phyloP scores from a whole-genome alignment of 495 filamentous ascomycete genomes.

The Aspergillus homomorphus region DNA sequence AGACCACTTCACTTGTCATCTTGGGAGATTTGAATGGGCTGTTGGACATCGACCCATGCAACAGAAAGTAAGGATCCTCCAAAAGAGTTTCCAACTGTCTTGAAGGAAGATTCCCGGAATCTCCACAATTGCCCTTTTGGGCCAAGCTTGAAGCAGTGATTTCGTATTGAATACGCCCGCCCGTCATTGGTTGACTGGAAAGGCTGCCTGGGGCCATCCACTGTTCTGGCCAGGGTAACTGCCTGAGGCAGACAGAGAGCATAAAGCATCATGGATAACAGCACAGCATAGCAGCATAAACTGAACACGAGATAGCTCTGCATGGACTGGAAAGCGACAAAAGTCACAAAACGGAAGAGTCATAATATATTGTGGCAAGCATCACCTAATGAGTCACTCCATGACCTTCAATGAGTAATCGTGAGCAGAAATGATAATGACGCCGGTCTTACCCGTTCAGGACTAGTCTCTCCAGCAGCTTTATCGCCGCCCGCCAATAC shows the following conservation, averaged over 20 bases:
- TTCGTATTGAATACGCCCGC: conserved; percentile 1
- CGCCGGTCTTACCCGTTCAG: neutral
- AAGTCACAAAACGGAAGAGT: too few species aligned
- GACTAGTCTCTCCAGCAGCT: conserved; percentile 2
- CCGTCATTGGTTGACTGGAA: neutral
- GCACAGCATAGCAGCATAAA: too few species aligned
- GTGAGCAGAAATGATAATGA: conserved; percentile 7
- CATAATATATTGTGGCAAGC: neutral
- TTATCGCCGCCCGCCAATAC: conserved; percentile 2
- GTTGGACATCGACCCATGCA: neutral
- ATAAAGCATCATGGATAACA: too few species aligned
- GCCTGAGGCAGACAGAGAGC: neutral
- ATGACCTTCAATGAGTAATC: neutral
- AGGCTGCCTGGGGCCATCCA: neutral
- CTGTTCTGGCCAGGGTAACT: neutral
- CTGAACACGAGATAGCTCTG: too few species aligned
- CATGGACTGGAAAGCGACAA: too few species aligned
- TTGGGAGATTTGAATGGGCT: too few species aligned
- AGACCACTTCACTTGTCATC: neutral
- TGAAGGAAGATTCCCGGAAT: neutral
- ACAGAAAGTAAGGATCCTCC: neutral
- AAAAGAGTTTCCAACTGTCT: neutral
- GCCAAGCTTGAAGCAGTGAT: neutral
- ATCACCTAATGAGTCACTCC: neutral
- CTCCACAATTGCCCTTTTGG: neutral